Evolutionary conservation across 2,329 filamentous ascomycete species (phyloP).

Genomic region (Alternaria sp.): DNA sequence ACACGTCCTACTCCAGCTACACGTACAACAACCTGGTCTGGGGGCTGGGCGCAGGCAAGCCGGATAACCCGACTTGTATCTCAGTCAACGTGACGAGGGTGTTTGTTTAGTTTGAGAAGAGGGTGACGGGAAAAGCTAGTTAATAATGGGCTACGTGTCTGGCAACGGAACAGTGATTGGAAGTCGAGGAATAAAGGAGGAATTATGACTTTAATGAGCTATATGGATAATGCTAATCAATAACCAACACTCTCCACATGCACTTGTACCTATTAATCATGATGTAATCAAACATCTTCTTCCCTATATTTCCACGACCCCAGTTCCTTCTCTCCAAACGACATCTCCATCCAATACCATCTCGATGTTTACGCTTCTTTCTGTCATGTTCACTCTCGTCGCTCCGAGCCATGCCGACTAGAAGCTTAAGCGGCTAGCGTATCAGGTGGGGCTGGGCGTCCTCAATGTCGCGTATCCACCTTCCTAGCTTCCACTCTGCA

Average conservation of each 20-base stretch:
- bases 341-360: neutral
- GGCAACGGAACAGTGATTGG: neutral
- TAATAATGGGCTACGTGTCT: no score
- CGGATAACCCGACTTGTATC: slow-evolving; percentile 58
- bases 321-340: neutral
- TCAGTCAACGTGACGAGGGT: slow-evolving; percentile 55
- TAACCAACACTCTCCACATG: slow-evolving; percentile 6
- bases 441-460: neutral
- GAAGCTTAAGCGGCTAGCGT: slow-evolving; percentile 5
- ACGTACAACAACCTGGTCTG: slow-evolving; percentile 56
- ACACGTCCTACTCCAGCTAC: slow-evolving; percentile 55
- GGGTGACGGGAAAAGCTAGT: neutral
- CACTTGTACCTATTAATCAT: neutral
- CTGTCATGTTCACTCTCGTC: neutral
- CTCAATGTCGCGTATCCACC: neutral
- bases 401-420: neutral
- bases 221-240: slow-evolving; percentile 6
- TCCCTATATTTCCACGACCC: neutral
- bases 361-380: neutral
- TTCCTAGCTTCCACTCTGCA: neutral
- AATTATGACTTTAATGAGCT: slow-evolving; percentile 4
- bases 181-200: neutral
- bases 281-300: neutral
- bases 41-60: slow-evolving; percentile 51
- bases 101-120: slow-evolving; percentile 19